phyloP scores from a whole-genome alignment of 495 filamentous ascomycete species.

The Aspergillus indologenus region DNA sequence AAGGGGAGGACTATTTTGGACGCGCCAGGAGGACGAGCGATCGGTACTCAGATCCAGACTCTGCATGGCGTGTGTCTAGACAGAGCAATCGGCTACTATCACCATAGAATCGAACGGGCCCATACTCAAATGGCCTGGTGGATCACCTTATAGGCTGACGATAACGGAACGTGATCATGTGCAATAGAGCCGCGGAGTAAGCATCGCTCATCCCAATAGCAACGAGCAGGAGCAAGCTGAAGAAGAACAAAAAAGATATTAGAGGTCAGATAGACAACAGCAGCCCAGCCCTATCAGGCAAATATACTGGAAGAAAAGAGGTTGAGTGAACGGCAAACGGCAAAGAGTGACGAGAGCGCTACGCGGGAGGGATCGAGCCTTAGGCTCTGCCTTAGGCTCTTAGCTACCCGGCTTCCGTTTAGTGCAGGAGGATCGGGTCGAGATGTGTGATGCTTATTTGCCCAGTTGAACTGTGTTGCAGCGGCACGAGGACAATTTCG shows the following conservation, averaged over 20 bases:
- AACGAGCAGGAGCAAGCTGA: neutral
- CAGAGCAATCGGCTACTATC: slow-evolving; percentile 1
- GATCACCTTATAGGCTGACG: neutral
- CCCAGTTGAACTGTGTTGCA: neutral
- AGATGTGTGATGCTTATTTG: slow-evolving; percentile 1
- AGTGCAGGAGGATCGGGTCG: neutral
- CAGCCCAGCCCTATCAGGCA: neutral
- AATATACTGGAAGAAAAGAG: slow-evolving; percentile 4
- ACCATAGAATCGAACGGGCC: slow-evolving; percentile 14
- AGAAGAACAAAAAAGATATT: neutral
- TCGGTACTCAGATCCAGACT: slow-evolving; percentile 7
- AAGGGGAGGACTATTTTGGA: slow-evolving; percentile 8
- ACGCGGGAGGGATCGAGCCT: slow-evolving; percentile 12
- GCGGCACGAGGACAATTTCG: too few species aligned
- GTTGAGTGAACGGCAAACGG: slow-evolving; percentile 1
- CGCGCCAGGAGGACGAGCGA: slow-evolving; percentile 6
- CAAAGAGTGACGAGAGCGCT: slow-evolving; percentile 8
- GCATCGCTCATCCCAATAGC: neutral
- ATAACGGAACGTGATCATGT: neutral
- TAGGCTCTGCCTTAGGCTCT: neutral
- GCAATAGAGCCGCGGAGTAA: neutral
- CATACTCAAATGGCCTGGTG: slow-evolving; percentile 10
- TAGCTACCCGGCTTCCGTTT: slow-evolving; percentile 8
- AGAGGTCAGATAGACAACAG: neutral
- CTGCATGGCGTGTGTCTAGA: slow-evolving; percentile 19